Evolutionary conservation across 805 yeast species (phyloP).

Genomic region (Candida piceae): DNA sequence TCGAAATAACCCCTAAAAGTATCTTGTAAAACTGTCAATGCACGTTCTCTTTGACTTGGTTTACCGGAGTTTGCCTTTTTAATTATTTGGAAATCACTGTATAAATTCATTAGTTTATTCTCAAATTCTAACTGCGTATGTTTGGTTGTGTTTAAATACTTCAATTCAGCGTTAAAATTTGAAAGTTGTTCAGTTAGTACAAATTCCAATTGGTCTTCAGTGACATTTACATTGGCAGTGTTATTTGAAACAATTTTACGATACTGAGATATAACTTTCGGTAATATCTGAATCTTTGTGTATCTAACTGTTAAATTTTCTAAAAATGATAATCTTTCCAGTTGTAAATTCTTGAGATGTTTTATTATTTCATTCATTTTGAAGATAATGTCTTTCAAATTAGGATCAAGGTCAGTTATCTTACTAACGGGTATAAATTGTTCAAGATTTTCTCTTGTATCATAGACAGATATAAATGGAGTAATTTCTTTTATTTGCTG

Average conservation of each 20-base stretch:
- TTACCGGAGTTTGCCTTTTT: conserved; percentile 26
- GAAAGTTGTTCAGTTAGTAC: conserved; percentile 38
- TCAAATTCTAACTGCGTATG: conserved; percentile 30
- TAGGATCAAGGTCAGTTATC: conserved; percentile 32
- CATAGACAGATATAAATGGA: conserved; percentile 38
- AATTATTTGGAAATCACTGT: conserved; percentile 31
- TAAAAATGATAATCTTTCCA: conserved; percentile 36
- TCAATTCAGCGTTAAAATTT: conserved; percentile 46
- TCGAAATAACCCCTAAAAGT: conserved; percentile 50
- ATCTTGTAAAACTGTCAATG: conserved; percentile 47
- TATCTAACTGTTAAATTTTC: conserved; percentile 40
- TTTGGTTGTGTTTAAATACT: conserved; percentile 39
- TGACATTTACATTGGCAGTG: conserved; percentile 16
- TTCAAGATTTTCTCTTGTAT: conserved; percentile 25
- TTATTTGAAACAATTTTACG: conserved; percentile 15
- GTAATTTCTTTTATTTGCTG: conserved; percentile 45
- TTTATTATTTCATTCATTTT: conserved; percentile 33
- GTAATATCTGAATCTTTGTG: conserved; percentile 43
- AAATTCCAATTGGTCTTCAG: conserved; percentile 32
- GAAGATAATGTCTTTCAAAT: conserved; percentile 26
- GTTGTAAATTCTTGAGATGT: conserved; percentile 29
- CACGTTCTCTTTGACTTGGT: conserved; percentile 38
- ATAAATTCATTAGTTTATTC: conserved; percentile 30
- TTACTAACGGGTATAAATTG: conserved; percentile 37
- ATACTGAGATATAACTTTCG: conserved; percentile 38